These are phyloP conservation scores for Candida sakaeoensis DNA, from an alignment of 805 yeast genomes.

Conservation along the genomic window DNA sequence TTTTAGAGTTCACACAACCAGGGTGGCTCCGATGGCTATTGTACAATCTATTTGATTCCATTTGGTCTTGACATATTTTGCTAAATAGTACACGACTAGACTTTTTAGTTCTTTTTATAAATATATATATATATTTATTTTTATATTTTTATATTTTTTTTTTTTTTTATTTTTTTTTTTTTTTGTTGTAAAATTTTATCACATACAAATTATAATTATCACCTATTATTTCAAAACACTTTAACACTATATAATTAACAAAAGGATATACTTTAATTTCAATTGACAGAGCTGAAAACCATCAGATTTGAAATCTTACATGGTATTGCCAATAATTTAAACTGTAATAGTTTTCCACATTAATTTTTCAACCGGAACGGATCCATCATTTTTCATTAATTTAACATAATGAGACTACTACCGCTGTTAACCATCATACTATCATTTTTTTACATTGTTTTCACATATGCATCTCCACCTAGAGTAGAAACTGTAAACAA, in stretches of 20 bases:
- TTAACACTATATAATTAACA: too few species aligned
- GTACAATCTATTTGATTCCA: background rate
- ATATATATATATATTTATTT: too few species aligned
- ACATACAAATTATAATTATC: too few species aligned
- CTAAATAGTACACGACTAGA: background rate
- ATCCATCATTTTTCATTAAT: background rate
- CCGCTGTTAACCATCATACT: background rate
- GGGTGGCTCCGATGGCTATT: too few species aligned
- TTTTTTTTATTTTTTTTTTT: background rate
- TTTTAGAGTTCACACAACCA: too few species aligned
- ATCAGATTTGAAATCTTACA: too few species aligned
- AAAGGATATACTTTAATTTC: too few species aligned
- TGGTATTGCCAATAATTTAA: too few species aligned
- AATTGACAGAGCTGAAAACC: too few species aligned
- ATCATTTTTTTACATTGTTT: slow-evolving; percentile 3
- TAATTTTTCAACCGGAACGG: background rate
- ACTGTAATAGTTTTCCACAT: background rate
- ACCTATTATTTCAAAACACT: too few species aligned
- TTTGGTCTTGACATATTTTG: background rate
- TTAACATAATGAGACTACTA: background rate
- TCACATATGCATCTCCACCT: slow-evolving; percentile 15
- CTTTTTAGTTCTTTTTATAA: too few species aligned
- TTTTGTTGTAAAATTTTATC: too few species aligned
- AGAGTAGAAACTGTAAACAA: slow-evolving; percentile 19
- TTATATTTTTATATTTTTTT: background rate